These are phyloP conservation scores for Eucalyptus grandis DNA, from an alignment of 345 rosid species.

Conservation along the genomic window DNA sequence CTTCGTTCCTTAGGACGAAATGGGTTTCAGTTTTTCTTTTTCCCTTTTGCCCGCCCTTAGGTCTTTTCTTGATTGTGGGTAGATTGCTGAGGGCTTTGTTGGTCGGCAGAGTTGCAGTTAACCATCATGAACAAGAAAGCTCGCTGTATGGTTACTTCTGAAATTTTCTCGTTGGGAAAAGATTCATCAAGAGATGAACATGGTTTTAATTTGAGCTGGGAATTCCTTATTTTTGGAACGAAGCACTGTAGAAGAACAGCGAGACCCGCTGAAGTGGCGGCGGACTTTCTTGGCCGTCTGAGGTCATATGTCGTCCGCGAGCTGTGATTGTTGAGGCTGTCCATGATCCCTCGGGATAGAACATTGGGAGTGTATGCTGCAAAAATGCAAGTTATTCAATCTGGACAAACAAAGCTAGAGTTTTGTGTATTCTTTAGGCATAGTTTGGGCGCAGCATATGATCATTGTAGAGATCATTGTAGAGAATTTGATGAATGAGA, in stretches of 20 bases:
- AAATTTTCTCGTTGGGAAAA: background rate
- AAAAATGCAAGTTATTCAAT: background rate
- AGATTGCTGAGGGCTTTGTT: background rate
- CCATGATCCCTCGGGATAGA: background rate
- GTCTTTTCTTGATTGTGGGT: background rate
- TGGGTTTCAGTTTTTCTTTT: background rate
- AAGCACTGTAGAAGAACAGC: background rate
- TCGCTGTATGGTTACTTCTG: background rate
- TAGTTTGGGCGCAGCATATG: background rate
- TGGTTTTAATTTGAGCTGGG: background rate
- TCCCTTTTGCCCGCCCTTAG: background rate
- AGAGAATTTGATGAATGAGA: background rate
- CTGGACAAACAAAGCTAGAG: background rate
- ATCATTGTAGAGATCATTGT: background rate
- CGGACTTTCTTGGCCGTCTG: background rate
- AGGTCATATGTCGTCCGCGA: background rate
- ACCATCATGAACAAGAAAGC: background rate
- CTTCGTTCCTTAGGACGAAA: background rate
- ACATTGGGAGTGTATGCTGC: background rate
- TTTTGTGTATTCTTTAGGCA: background rate
- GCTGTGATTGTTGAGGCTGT: background rate
- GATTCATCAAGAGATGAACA: background rate
- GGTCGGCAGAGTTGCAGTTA: background rate
- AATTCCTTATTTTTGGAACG: background rate
- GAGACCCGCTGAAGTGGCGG: background rate